phyloP scores from a whole-genome alignment of 202 grass and related monocot species.

The Dendrocalamus latiflorus region DNA sequence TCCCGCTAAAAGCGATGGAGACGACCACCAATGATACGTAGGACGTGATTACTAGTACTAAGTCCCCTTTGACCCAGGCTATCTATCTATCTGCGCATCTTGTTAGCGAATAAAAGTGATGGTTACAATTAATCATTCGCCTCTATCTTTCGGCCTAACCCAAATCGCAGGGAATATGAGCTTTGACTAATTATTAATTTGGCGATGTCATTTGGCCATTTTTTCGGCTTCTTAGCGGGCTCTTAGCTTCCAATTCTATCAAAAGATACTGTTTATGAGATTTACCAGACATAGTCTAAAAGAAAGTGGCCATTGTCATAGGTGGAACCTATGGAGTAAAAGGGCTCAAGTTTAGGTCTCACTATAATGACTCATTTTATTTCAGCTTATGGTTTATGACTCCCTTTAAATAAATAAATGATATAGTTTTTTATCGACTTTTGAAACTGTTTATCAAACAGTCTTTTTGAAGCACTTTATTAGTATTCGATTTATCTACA shows the following conservation, averaged over 20 bases:
- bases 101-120: slow-evolving; percentile 26
- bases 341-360: background rate
- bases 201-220: no score
- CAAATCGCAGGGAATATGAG: background rate
- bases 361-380: no score
- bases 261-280: no score
- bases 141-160: background rate
- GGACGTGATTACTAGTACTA: background rate
- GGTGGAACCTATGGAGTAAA: background rate
- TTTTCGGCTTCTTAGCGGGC: no score
- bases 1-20: slow-evolving; percentile 12
- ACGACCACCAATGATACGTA: background rate
- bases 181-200: background rate
- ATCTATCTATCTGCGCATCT: background rate
- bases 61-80: slow-evolving; percentile 36
- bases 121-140: slow-evolving; percentile 23
- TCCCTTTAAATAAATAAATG: no score
- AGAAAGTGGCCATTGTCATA: background rate
- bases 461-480: no score
- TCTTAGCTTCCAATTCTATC: no score
- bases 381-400: no score
- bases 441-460: no score
- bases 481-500: no score
- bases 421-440: no score
- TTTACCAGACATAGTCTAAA: no score